Evolutionary conservation across 306 rosid species (phyloP), one percentile per base, ranked within the genome.

Genomic region (Castanea mollissima): DNA sequence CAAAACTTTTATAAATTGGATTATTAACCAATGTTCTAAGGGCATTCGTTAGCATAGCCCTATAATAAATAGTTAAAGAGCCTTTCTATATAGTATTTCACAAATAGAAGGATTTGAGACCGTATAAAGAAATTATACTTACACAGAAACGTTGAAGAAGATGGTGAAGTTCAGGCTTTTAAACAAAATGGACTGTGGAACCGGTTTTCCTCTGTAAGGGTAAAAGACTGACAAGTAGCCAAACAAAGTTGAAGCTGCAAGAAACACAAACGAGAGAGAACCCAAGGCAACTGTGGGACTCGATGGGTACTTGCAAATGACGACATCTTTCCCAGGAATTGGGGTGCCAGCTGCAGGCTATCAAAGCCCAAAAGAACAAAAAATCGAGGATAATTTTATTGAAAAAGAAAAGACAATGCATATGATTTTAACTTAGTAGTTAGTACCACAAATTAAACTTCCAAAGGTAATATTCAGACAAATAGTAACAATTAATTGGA

Each of bases 281-380:
- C 82, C 82, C 51, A 78, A 58, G 15, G 10, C 60, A 14, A 78
- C 76, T 19, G 82, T 78, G 15, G 71, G 76, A 59, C 74, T 68
- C 8, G 62, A 8, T 18, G 71, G 71, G 71, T 70, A 78, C 55
- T 70, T 44, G 82, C 82, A 78, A 18, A 78, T 71, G 9, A 78
- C 54, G 4, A 31, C 34, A n/a, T 25, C 76, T 27, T 78, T 71
- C 2, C 71, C 76, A 13, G 51, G 21, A 1, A 44, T 59, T 3
- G 82, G 76, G 25, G 69, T 71, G 59, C 82, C 82, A 31, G 38
- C 25, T n/a, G 82, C 10, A 44, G 76, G 76, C 82, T 78, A 11
- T 71, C 23, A 46, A 12, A 68, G 15, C 20, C 23, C 54, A 51
- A 2, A 5, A 2, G 14, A 23, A 20, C 49, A 11, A 51, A 71